These are phyloP conservation scores for Tirmania nivea DNA, from an alignment of 495 filamentous ascomycete species.

Conservation along the genomic window DNA sequence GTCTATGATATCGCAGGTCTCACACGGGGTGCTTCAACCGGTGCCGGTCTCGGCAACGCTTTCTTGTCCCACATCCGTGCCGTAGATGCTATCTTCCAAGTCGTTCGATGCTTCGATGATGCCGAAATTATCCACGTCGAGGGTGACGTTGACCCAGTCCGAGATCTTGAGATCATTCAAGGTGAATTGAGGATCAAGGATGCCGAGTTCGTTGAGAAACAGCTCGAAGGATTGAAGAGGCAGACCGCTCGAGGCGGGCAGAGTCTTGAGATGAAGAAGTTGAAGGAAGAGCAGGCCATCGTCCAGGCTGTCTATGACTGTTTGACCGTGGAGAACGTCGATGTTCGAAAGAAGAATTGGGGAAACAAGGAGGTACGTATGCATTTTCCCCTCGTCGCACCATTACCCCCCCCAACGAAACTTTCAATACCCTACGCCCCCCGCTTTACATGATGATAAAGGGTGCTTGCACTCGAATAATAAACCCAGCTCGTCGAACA, in stretches of 20 bases:
- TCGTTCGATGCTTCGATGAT: constrained; percentile 97
- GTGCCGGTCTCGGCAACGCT: constrained; percentile 90
- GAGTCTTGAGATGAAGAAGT: constrained; percentile 92
- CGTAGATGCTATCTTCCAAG: constrained; percentile 99
- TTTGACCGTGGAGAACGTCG: constrained; percentile 60
- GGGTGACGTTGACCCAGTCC: constrained; percentile 85
- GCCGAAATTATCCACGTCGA: constrained; percentile 99
- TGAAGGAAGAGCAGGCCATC: constrained; percentile 82
- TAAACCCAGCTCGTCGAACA: constrained; percentile 99
- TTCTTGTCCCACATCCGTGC: constrained; percentile 98
- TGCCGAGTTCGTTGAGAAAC: constrained; percentile 96
- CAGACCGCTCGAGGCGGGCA: constrained; percentile 86
- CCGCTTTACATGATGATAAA: constrained; percentile 74
- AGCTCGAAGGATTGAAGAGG: constrained; percentile 70
- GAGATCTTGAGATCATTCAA: constrained; percentile 89
- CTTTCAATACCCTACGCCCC: constrained; percentile 1
- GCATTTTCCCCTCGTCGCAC: constrained; percentile 9
- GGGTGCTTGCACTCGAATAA: constrained; percentile 72
- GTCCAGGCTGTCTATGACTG: constrained; percentile 68
- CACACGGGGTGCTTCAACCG: constrained; percentile 87
- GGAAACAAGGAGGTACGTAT: constrained; percentile 75
- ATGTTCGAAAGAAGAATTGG: constrained; percentile 83
- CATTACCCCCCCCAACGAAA: no score
- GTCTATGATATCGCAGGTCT: constrained; percentile 99
- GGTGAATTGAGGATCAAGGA: constrained; percentile 96